Base-by-base conservation (phyloP, 2,329 filamentous ascomycete species). In the Xylaria sp. region DNA sequence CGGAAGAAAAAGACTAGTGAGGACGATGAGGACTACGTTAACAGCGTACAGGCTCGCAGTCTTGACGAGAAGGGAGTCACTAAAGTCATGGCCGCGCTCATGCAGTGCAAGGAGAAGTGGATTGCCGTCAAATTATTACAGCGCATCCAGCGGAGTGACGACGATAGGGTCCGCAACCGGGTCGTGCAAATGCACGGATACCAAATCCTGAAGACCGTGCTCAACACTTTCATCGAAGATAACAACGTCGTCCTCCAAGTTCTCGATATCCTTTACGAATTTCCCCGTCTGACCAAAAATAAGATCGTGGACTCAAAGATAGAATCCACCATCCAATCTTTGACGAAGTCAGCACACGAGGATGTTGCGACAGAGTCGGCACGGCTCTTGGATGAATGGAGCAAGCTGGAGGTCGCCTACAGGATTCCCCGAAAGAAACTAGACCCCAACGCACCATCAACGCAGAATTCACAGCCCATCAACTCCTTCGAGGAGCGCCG, bases 101-200 rank as follows among this genome's bases (percentile, higher is more conserved):
- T 97, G 90, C 95, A 98, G 80, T 97, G 94, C 86, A 97, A 97
- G 82, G 96, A 99, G 85, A 98, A 98, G 82, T 99, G 96, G 96
- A 98, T 99, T 80, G 94, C 93, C 2, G 94, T 98, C 82, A 98
- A 98, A 82, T 85, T 99, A 66, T 88, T 99, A 68, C 88, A 91
- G 74, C 94, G 96, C 62, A 94, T 99, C 71, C 93, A 97, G 80
- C 88, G 89, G 49, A 94, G 92, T 78, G 89, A 95, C 58, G 94
- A 98, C 74, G 94, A 97, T 77, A 90, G 90, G 71, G 93, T 98
- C 65, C 90, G 93, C 69, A 93, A 96, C 80, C 90, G 92, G 62
- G 94, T 98, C 48, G 92, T 98, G 78, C 93, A 93, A 76, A 97
- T 98, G 91, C 96, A 98, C 83, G 96, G 95, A 62, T 99, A 99